Evolutionary conservation across 345 rosid species (phyloP), one percentile per base, ranked within the genome.

Genomic region (Eucalyptus victrix): DNA sequence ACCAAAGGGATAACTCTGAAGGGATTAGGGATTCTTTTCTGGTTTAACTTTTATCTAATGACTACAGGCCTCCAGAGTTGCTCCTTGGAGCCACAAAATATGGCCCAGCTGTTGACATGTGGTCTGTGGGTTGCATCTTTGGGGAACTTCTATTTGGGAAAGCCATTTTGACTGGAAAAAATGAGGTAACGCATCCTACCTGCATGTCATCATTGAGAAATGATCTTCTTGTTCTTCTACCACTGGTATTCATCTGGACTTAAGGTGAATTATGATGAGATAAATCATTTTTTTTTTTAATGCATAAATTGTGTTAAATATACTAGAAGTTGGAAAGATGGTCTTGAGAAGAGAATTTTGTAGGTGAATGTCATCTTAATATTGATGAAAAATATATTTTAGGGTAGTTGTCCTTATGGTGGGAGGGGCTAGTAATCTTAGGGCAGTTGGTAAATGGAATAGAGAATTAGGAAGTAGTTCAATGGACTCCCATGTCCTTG

Each of bases 61-160:
- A 76, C 47, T 76, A 50, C 93, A 97, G 99, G 91, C 99, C 99
- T 50, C 99, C 99, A 19, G 99, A 97, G 90, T 94, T 97, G 93
- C 94, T 97, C 67, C 99, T 97, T 91, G 99, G 99, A 88, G 94
- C 99, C 87, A 97, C 99, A 34, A 96, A 96, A 90, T 97, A 97
- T 91, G 98, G 99, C 87, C 99, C 99, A 88, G 98, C 99, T 51
- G 98, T 97, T 91, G 99, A 97, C 90, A 97, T 97, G 97, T 97
- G 99, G 99, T 97, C 99, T 11, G 99, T 97, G 86, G 99, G 99
- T 88, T 97, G 99, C 88, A 96, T 97, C 86, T 95, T 97, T 94
- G 99, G 99, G 44, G 99, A 97, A 92, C 97, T 97, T 83, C 90
- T 97, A 89, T 94, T 94, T 87, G 99, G 98, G 80, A 97, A 97